phyloP scores from a whole-genome alignment of 148 eudicot genomes.

The Salicornia ramosissima region DNA sequence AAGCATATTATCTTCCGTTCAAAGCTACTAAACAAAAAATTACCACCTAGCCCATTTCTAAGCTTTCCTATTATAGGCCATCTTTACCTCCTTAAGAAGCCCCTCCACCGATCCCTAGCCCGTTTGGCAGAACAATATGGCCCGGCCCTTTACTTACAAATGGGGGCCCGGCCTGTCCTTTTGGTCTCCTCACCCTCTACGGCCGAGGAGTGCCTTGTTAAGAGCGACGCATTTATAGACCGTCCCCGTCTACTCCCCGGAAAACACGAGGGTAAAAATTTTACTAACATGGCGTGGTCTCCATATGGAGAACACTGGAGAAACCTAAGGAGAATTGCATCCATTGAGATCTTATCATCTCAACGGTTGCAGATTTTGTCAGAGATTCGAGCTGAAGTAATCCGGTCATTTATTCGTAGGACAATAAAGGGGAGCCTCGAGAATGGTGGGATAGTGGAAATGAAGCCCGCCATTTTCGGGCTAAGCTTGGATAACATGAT shows the following conservation, averaged over 20 bases:
- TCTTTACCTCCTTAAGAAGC: no score
- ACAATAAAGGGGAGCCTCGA: conserved; percentile 4
- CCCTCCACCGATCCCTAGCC: conserved; percentile 26
- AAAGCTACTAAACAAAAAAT: conserved; percentile 12
- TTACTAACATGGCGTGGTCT: conserved; percentile 24
- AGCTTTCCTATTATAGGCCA: no score
- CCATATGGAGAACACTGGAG: conserved; percentile 33
- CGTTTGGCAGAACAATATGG: conserved; percentile 20
- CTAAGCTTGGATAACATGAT: conserved; percentile 30
- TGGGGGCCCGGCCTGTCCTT: conserved; percentile 13
- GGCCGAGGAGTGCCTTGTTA: conserved; percentile 31
- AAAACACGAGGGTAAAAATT: conserved; percentile 16
- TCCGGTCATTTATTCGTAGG: no score
- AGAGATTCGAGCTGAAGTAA: conserved; percentile 24
- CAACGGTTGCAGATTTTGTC: conserved; percentile 23
- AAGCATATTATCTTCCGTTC: neutral
- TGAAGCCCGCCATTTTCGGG: conserved; percentile 27
- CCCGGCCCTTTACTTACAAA: conserved; percentile 20
- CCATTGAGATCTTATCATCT: conserved; percentile 32
- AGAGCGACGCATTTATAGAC: conserved; percentile 24
- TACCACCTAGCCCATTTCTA: no score
- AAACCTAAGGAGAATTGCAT: conserved; percentile 25
- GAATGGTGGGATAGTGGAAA: conserved; percentile 19
- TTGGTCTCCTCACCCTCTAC: conserved; percentile 23
- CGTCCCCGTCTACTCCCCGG: conserved; percentile 29